A percentile compares a stretch with the other conserved stretches of the same genome.
phyloP scores from a whole-genome alignment of 345 rosid species.

The Pistacia vera region DNA sequence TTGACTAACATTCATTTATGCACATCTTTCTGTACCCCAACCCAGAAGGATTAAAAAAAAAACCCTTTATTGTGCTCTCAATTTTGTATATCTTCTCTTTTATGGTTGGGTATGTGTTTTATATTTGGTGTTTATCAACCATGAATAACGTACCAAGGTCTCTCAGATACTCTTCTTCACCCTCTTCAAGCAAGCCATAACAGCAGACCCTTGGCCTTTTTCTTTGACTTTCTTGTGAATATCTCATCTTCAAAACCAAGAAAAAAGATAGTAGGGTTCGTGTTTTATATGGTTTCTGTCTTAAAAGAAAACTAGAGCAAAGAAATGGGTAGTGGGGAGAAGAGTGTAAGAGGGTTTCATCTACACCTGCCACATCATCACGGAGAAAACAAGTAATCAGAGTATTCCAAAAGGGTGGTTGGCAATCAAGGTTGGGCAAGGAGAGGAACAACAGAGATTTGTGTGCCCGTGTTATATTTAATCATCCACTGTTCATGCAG shows the following conservation, averaged over 20 bases:
- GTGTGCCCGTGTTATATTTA: conserved; percentile 59
- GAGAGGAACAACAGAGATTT: conserved; percentile 50
- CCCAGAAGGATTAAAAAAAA: conserved; percentile 1
- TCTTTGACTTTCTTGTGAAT: conserved; percentile 28
- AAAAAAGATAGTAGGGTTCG: conserved; percentile 8
- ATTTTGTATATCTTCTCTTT: conserved; percentile 6
- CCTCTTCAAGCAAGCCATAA: conserved; percentile 27
- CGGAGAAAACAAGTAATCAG: conserved; percentile 34
- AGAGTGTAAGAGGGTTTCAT: conserved; percentile 27
- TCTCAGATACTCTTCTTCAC: conserved; percentile 37
- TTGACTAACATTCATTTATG: conserved; percentile 31
- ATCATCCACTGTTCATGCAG: conserved; percentile 67
- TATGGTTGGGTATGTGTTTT: conserved; percentile 26
- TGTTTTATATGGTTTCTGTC: background rate
- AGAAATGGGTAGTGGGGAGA: conserved; percentile 50
- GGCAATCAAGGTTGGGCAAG: conserved; percentile 60
- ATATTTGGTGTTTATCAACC: conserved; percentile 24
- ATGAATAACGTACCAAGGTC: conserved; percentile 43
- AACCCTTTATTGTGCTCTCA: conserved; percentile 12
- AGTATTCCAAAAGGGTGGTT: conserved; percentile 63
- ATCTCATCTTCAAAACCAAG: background rate
- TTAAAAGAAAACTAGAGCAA: background rate
- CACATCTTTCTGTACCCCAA: conserved; percentile 33
- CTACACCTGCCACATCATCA: conserved; percentile 28
- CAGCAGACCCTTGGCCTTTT: conserved; percentile 52